These are phyloP conservation scores for Cafeteria roenbergensis DNA, from an alignment of 108 stramenopile genomes.

Conservation along the genomic window DNA sequence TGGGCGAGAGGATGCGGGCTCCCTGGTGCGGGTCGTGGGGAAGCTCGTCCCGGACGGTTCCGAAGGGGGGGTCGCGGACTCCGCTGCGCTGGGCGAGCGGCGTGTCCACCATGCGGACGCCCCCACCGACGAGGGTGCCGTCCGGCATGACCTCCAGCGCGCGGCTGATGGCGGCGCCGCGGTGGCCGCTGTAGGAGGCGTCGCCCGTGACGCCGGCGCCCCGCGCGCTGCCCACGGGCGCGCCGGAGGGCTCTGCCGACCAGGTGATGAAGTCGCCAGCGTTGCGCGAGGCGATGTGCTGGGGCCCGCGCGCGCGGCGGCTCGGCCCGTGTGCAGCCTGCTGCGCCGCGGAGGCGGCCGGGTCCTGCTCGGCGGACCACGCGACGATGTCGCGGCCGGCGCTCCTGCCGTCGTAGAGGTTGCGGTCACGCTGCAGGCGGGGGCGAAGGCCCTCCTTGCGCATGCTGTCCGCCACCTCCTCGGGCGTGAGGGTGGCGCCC, in stretches of 20 bases:
- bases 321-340: background rate
- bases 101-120: background rate
- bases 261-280: slow-evolving; percentile 5
- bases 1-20: no score
- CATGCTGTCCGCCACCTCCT: background rate
- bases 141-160: background rate
- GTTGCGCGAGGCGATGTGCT: background rate
- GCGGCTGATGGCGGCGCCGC: no score
- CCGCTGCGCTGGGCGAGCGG: background rate
- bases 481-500: background rate
- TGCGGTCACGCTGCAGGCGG: background rate
- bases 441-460: background rate
- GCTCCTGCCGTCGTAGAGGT: background rate
- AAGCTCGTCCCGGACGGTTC: no score
- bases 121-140: background rate
- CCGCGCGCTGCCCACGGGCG: no score
- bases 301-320: background rate
- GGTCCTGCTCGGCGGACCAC: background rate
- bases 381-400: background rate
- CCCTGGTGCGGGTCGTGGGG: no score
- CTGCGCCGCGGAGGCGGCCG: background rate
- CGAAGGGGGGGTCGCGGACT: background rate
- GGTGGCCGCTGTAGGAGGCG: background rate
- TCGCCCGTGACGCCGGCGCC: background rate
- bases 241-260: background rate